Percentiles rank a stretch among this genome's conserved stretches.
These are phyloP conservation scores for Paramecium tetraurelia DNA, from an alignment of 73 alveolate species.

Conservation along the genomic window DNA sequence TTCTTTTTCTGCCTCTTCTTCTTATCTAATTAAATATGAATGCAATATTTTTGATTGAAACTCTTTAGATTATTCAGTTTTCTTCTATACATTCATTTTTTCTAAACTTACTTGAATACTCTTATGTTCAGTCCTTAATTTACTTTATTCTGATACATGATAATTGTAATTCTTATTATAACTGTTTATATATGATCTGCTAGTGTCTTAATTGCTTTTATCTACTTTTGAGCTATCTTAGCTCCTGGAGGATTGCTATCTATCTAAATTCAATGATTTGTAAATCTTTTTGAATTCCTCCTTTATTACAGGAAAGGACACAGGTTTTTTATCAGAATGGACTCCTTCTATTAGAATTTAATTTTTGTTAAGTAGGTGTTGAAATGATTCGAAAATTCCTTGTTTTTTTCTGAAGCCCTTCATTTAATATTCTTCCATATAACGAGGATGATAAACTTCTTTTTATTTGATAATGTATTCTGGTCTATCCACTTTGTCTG, in stretches of 20 bases:
- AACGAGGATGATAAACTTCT: neutral
- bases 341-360: neutral
- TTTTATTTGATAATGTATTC: constrained; percentile 34
- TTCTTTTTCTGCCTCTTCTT: constrained; percentile 6
- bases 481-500: neutral
- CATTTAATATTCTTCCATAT: neutral
- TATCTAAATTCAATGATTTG: neutral
- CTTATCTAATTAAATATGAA: neutral
- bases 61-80: neutral
- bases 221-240: neutral
- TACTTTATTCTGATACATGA: neutral
- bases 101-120: neutral
- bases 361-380: neutral
- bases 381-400: neutral
- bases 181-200: neutral
- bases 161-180: neutral
- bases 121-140: neutral
- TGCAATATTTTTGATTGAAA: neutral
- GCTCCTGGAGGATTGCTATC: neutral
- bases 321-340: neutral
- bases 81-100: neutral
- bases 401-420: neutral
- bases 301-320: neutral
- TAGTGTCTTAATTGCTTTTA: neutral
- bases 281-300: neutral